Base-by-base conservation (phyloP, 495 filamentous ascomycete species). In the Xylaria acuta region DNA sequence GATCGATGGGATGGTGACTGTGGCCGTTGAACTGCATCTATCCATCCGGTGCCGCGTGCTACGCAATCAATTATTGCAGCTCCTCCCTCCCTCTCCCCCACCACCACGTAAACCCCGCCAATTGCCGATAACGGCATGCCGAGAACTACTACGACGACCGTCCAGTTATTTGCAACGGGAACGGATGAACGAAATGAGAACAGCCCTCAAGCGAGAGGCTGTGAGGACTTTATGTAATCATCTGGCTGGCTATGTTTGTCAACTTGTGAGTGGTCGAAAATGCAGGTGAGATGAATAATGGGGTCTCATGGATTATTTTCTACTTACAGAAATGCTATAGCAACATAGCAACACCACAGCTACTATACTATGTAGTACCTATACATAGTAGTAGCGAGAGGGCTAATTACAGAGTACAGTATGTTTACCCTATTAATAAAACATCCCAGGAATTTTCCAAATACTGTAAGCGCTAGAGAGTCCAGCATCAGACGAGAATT, bases 121-220 rank as follows among this genome's bases (percentile, higher is more conserved):
- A 60, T n/a, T 59, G 63, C 70, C 70, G 70, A 67, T 72, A 67
- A 60, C 70, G 70, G 70, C 70, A 59, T 64, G 63, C 49, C 70
- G 62, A 65, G n/a, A 62, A 43, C 20, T n/a, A 49, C 54, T 11
- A 47, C 41, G 38, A 47, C 41, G 25, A 27, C 18, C 11, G 30
- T 20, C 40, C 18, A 47, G 16, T 32, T 65, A n/a, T 22, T 47
- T 45, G 18, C 36, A 34, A 49, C 27, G 7, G 25, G 2, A 34
- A 7, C 41, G 40, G 27, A 25, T 7, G 25, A 20, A 30, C 14
- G 38, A 30, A 65, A 38, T 20, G 32, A 38, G 6, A 60, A 38
- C n/a, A 27, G 40, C 43, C n/a, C n/a, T 49, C 7, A 49, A 25
- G 18, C 6, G 3, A 43, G 22, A 64, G 32, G 64, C 18, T 38